Base-by-base conservation (phyloP, 768 basidiomycete species). In the Naganishia randhawae region DNA sequence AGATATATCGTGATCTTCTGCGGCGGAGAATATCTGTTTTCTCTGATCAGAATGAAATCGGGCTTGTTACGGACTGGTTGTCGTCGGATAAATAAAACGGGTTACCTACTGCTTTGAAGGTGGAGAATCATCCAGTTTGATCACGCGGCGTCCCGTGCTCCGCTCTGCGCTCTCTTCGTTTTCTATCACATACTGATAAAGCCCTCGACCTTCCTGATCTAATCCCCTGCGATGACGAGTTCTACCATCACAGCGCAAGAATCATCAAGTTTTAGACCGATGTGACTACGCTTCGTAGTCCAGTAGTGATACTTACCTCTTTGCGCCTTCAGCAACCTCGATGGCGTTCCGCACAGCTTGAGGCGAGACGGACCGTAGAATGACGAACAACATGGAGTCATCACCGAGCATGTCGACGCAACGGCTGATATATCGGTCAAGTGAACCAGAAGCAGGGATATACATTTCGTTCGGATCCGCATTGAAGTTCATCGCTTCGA, bases 161-260 rank as follows among this genome's bases (percentile, higher is more conserved):
- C 68, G 50, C 17, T 61, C 37, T n/a, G 35, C 41, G n/a, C 50
- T 42, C 29, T 69, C 71, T 19, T 68, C 64, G 39, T 77, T 74
- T 45, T 80, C 78, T 14, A 75, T 69, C 11, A 80, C 76, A 64
- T 80, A 80, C 65, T 80, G 78, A 37, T 76, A 69, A 17, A 80
- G 53, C 16, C 65, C 65, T 16, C 31, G 19, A 8, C 42, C 52
- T 25, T 70, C 63, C 48, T 77, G 75, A 27, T 70, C 68, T 37
- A 78, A 31, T 16, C 75, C 75, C 50, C 74, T 75, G 19, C 77
- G 71, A 73, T 80, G 77, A 41, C 78, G 32, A 48, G 72, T 74
- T 67, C 78, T 78, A 62, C 37, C 31, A 33, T 1, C 3, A 16
- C 29, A n/a, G 16, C 5, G 10, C 7, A 57, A 10, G 33, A n/a